Evolutionary conservation across 1,284 basidiomycete species (phyloP), one percentile per base, ranked within the genome.

Genomic region (Malassezia vespertilionis): DNA sequence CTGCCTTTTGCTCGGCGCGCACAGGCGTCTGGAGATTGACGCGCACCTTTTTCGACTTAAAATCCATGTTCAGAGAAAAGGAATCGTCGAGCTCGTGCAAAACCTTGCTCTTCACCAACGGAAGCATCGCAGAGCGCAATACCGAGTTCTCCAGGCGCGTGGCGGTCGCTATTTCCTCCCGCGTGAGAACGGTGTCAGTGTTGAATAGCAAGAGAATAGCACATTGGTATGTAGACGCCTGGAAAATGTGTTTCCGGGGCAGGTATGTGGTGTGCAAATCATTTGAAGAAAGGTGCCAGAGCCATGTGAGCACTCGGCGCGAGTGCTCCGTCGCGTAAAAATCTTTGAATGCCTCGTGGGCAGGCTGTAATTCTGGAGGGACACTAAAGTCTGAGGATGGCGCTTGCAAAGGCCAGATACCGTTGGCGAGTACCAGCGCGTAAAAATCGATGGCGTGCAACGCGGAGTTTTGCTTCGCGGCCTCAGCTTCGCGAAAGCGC

Each of bases 261-360:
- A 88, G 76, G 73, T 93, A 90, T 66, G 84, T 89, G 48, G 90
- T 89, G 51, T 85, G 81, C 39, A 97, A 77, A 71, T 97, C 93
- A 74, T 88, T 91, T 76, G 91, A 90, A 27, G 83, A 88, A 71
- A 91, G 84, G 69, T 95, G 91, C 91, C 91, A 96, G 15, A 96
- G 74, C 91, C 91, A 97, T 0, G 86, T 90, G 21, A 97, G 77
- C 66, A 93, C 93, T 53, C 93, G 84, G 18, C 91, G 91, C 54
- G 83, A 84, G 73, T 91, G 87, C 74, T 91, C 89, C 61, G 82
- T 83, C 64, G 86, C 82, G 73, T 96, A 96, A 76, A 89, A 96
- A 58, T 84, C 81, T 60, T 82, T 80, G 77, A 97, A 97, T 15
- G 86, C 81, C 60, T 95, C 85, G 72, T 89, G 88, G 2, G 84